Conservation (phyloP, 306 rosid species). For the Dalbergia cultrata region DNA sequence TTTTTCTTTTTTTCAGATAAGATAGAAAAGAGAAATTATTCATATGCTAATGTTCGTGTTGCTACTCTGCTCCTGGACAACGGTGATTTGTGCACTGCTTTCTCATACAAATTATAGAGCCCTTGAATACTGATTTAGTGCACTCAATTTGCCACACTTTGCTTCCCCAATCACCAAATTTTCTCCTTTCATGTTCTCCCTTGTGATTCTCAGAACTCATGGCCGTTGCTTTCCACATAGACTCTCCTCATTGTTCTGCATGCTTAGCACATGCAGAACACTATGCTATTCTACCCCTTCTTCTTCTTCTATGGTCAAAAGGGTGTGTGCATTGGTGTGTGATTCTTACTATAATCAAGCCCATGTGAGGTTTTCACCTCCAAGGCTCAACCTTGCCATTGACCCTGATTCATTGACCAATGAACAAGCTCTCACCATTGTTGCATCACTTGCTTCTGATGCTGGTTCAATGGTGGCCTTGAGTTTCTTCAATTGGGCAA, state of each 20-base stretch:
- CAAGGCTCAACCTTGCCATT: slow-evolving; percentile 61
- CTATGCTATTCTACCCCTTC: slow-evolving; percentile 44
- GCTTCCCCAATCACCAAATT: neutral
- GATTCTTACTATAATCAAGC: slow-evolving; percentile 63
- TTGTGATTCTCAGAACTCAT: slow-evolving; percentile 48
- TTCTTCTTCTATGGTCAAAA: slow-evolving; percentile 53
- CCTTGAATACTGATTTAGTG: neutral
- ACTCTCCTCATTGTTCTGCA: slow-evolving; percentile 36
- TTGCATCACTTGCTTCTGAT: slow-evolving; percentile 75
- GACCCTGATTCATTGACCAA: slow-evolving; percentile 62
- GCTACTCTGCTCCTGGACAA: no score
- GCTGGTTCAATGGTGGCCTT: slow-evolving; percentile 82
- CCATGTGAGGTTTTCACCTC: slow-evolving; percentile 54
- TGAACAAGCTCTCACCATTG: slow-evolving; percentile 71
- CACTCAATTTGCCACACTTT: neutral
- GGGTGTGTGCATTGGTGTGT: slow-evolving; percentile 65
- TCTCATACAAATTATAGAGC: neutral
- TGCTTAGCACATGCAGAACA: slow-evolving; percentile 34
- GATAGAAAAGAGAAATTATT: no score
- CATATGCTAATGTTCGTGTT: no score
- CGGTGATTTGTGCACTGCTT: no score
- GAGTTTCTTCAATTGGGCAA: slow-evolving; percentile 82
- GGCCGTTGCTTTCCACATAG: slow-evolving; percentile 51
- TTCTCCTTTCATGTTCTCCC: slow-evolving; percentile 49
- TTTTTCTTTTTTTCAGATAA: no score